These are phyloP conservation scores for Periconia sp. DNA, from an alignment of 2,329 filamentous ascomycete genomes.

Conservation along the genomic window DNA sequence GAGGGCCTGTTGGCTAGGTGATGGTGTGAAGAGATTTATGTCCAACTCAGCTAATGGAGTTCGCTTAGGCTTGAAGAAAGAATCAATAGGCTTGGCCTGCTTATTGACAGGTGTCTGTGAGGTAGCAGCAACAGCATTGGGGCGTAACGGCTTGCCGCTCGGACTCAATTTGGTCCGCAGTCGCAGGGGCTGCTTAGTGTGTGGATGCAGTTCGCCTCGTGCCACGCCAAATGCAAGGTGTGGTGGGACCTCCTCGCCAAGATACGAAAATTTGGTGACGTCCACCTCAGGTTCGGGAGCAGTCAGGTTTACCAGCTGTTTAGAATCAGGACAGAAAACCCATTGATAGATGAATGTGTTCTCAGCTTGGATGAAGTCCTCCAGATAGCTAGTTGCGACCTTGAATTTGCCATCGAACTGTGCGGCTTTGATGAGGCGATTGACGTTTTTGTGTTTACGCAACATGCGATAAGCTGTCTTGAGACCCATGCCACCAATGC, in stretches of 20 bases:
- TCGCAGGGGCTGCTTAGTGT: constrained; percentile 73
- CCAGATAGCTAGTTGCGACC: constrained; percentile 81
- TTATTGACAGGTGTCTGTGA: constrained; percentile 59
- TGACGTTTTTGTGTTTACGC: constrained; percentile 86
- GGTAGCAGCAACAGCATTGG: constrained; percentile 22
- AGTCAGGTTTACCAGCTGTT: constrained; percentile 77
- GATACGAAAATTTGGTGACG: constrained; percentile 76
- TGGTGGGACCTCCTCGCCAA: constrained; percentile 75
- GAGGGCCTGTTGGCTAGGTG: constrained; percentile 67
- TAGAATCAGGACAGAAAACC: constrained; percentile 81
- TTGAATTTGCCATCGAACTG: constrained; percentile 88
- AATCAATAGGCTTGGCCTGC: constrained; percentile 65
- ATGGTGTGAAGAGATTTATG: constrained; percentile 70
- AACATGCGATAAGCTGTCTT: constrained; percentile 94
- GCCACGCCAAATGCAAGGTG: constrained; percentile 77
- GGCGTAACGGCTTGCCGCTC: constrained; percentile 44
- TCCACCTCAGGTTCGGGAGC: constrained; percentile 67
- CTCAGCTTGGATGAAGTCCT: constrained; percentile 84
- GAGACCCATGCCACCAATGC: constrained; percentile 83
- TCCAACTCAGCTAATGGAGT: constrained; percentile 71
- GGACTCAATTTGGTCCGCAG: constrained; percentile 39
- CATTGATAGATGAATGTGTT: constrained; percentile 93
- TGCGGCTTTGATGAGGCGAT: constrained; percentile 79
- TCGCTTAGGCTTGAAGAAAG: constrained; percentile 69
- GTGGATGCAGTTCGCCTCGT: constrained; percentile 82